Conservation (phyloP, 306 rosid species). For the Quercus alba region DNA sequence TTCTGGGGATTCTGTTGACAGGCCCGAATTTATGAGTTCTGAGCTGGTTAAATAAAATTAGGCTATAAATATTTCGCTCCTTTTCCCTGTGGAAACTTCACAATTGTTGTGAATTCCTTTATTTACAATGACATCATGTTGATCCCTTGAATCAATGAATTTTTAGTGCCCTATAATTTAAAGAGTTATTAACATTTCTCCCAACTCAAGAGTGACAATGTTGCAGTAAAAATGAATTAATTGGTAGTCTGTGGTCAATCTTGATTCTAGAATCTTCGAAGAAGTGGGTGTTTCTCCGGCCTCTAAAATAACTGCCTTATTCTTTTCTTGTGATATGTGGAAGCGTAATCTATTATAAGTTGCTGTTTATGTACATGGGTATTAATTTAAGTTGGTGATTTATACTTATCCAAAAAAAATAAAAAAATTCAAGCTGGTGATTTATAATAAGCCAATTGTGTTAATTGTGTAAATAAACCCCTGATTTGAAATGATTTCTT, state of each 20-base stretch:
- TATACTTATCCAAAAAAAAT: background rate
- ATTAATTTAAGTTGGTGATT: background rate
- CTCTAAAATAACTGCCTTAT: background rate
- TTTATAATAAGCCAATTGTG: slow-evolving; percentile 12
- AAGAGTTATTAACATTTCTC: background rate
- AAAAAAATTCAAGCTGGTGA: background rate
- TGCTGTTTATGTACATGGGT: background rate
- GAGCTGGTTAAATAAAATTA: background rate
- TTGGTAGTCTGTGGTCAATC: background rate
- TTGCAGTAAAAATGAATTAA: background rate
- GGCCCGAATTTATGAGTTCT: background rate
- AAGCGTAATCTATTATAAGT: slow-evolving; percentile 3
- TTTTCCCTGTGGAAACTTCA: background rate
- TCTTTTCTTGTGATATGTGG: background rate
- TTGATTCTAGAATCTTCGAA: background rate
- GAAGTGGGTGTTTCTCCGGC: background rate
- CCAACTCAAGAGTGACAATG: background rate
- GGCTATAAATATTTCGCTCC: background rate
- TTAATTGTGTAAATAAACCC: background rate
- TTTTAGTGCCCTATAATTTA: background rate
- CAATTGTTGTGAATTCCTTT: background rate
- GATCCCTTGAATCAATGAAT: background rate
- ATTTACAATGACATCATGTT: background rate
- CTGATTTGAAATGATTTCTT: slow-evolving; percentile 25
- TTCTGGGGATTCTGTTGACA: background rate